phyloP scores from a whole-genome alignment of 371 early-diverging fungal genomes.

The Syncephalastrum contaminatum region DNA sequence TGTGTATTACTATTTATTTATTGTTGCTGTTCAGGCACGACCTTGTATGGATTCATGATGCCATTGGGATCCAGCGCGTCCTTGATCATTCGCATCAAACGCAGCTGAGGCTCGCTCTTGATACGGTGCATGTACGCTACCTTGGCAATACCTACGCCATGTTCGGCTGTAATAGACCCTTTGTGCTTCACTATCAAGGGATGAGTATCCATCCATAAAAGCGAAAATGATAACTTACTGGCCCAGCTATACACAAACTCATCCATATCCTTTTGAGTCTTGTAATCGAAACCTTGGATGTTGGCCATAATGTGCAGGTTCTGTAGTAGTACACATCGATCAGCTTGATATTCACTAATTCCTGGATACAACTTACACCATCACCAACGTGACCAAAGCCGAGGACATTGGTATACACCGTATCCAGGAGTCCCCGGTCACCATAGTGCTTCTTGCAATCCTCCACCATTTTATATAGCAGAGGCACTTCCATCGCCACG shows the following conservation, averaged over 20 bases:
- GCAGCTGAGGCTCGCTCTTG: slow-evolving; percentile 48
- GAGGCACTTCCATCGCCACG: slow-evolving; percentile 62
- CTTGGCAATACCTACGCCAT: slow-evolving; percentile 38
- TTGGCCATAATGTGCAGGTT: slow-evolving; percentile 84
- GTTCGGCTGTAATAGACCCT: slow-evolving; percentile 62
- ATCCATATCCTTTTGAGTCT: slow-evolving; percentile 22
- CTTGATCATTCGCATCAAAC: slow-evolving; percentile 58
- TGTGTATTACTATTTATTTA: too few species aligned
- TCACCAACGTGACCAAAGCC: slow-evolving; percentile 82
- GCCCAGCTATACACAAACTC: slow-evolving; percentile 66
- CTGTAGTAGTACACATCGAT: slow-evolving; percentile 42
- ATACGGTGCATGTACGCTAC: slow-evolving; percentile 38
- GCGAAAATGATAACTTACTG: slow-evolving; percentile 18
- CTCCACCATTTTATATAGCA: slow-evolving; percentile 66
- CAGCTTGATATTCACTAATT: background rate
- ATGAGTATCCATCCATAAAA: background rate
- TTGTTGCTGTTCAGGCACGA: slow-evolving; percentile 18
- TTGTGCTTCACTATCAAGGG: slow-evolving; percentile 32
- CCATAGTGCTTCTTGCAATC: slow-evolving; percentile 56
- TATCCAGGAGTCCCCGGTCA: slow-evolving; percentile 39
- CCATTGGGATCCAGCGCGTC: slow-evolving; percentile 57
- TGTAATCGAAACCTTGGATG: slow-evolving; percentile 42
- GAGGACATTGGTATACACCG: slow-evolving; percentile 42
- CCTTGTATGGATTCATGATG: slow-evolving; percentile 73
- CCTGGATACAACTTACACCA: slow-evolving; percentile 23